Percentiles rank a stretch among this genome's conserved stretches.
Evolutionary conservation across 202 grass and related monocot species (phyloP).

Genomic region (Schoenoplectus tabernaemontani): DNA sequence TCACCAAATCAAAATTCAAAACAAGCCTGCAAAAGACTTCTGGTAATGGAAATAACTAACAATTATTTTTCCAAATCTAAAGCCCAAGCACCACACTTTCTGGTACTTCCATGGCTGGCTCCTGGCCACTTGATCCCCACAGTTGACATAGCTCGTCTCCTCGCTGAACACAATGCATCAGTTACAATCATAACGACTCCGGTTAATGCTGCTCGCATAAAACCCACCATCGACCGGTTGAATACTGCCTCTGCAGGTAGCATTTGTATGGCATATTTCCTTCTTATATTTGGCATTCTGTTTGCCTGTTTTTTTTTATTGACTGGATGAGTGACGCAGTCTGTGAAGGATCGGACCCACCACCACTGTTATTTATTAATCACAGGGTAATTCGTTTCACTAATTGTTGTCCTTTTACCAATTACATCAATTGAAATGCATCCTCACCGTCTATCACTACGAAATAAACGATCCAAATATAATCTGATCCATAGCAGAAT

Average conservation of each 20-base stretch:
- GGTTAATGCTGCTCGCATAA: conserved; percentile 27
- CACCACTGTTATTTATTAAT: too few relatives aligned
- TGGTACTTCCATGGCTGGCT: conserved; percentile 49
- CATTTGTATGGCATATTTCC: neutral
- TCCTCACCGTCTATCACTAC: too few relatives aligned
- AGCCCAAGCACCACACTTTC: conserved; percentile 26
- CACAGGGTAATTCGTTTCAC: too few relatives aligned
- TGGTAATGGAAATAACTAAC: conserved; percentile 7
- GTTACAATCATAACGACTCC: conserved; percentile 51
- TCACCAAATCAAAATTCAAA: neutral
- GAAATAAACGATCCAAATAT: too few relatives aligned
- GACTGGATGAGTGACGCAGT: too few relatives aligned
- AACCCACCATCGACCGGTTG: conserved; percentile 17
- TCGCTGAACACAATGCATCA: conserved; percentile 28
- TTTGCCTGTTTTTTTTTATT: too few relatives aligned
- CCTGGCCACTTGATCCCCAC: conserved; percentile 47
- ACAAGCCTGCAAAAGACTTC: neutral
- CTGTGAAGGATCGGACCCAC: too few relatives aligned
- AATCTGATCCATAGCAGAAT: too few relatives aligned
- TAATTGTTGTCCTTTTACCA: too few relatives aligned
- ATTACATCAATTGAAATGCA: too few relatives aligned
- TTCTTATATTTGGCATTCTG: neutral
- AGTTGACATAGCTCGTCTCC: conserved; percentile 45
- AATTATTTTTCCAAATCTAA: neutral
- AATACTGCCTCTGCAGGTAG: conserved; percentile 7